Percentiles rank a stretch among this genome's conserved stretches.
Evolutionary conservation across 2,329 filamentous ascomycete species (phyloP).

Genomic region (Talaromyces sp.): DNA sequence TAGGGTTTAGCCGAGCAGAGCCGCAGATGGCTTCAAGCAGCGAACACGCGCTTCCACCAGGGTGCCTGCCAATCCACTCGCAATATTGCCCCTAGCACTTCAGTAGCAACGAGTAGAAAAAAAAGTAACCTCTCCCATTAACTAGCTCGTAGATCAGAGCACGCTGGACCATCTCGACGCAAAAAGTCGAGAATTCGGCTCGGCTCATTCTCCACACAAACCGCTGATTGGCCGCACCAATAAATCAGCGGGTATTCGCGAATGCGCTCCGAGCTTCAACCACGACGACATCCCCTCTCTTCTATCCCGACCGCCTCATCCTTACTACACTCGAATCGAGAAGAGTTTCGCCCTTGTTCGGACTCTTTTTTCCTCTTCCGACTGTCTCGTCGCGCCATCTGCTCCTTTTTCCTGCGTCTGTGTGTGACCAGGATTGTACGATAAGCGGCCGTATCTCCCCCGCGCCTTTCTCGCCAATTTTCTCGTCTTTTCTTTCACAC

Average conservation of each 20-base stretch:
- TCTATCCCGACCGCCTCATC: neutral
- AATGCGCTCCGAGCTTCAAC: conserved; percentile 3
- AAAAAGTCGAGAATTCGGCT: conserved; percentile 5
- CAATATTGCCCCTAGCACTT: neutral
- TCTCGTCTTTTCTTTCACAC: conserved; percentile 14
- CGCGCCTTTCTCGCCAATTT: neutral
- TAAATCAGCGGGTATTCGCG: conserved; percentile 10
- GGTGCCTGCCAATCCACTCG: neutral
- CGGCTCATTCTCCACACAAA: conserved; percentile 14
- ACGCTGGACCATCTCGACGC: neutral
- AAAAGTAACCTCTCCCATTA: neutral
- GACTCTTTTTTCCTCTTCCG: neutral
- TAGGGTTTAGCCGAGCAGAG: conserved; percentile 37
- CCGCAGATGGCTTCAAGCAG: conserved; percentile 17
- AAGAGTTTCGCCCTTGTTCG: neutral
- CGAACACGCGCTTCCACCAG: neutral
- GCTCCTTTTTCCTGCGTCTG: neutral
- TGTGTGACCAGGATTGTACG: neutral
- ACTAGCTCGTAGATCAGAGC: neutral
- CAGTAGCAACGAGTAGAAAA: neutral
- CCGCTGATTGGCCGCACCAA: conserved; percentile 14
- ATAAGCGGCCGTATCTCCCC: neutral
- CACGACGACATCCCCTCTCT: neutral
- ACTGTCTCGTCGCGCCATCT: neutral
- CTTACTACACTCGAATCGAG: neutral